Base-by-base conservation (phyloP, 768 basidiomycete species). In the Suillus sp. region DNA sequence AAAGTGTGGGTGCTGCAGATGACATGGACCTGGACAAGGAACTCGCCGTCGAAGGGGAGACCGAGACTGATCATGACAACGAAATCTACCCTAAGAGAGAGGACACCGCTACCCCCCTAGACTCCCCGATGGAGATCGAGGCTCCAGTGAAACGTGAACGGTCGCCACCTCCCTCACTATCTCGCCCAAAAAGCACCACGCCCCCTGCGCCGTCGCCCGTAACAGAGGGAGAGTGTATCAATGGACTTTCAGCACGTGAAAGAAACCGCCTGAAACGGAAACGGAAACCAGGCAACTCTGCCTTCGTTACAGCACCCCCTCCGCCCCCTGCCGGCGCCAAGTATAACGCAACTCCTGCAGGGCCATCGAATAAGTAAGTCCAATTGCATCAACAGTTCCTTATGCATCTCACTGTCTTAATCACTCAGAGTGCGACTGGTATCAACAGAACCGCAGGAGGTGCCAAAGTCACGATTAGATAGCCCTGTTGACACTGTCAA, bases 251-350 rank as follows among this genome's bases (percentile, higher is more conserved):
- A 37, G 94, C 95, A 13, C 87, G 97, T 60, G 96, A 99, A 76
- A 86, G 92, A 37, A 97, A 97, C 72, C 86, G 96, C 54, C 79
- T 99, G 37, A 99, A 99, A 75, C 85, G 97, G 34, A 99, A 99
- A 73, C 90, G 96, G 62, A 97, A 96, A 70, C 83, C 84, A 4
- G 95, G 93, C 4, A 92, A 90, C 70, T 79, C 88, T 37, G 92
- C 91, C 1, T 93, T 93, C 68, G 93, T 95, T 18, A 83, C 88
- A 14, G 85, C 90, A 1, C 88, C 87, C 4, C 78, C 82, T 6
- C 78, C 81, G 18, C 89, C 90, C 2, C 81, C 87, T 30, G 68
- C 85, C 0, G 83, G 85, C 38, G 76, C 89, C 5, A 90, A 89
- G 70, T 93, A 87, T 68, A 82, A 75, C 45, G 72, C 88, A 7